Evolutionary conservation across 345 rosid species (phyloP), one percentile per base, ranked within the genome.

Genomic region (Sonneratia alba): DNA sequence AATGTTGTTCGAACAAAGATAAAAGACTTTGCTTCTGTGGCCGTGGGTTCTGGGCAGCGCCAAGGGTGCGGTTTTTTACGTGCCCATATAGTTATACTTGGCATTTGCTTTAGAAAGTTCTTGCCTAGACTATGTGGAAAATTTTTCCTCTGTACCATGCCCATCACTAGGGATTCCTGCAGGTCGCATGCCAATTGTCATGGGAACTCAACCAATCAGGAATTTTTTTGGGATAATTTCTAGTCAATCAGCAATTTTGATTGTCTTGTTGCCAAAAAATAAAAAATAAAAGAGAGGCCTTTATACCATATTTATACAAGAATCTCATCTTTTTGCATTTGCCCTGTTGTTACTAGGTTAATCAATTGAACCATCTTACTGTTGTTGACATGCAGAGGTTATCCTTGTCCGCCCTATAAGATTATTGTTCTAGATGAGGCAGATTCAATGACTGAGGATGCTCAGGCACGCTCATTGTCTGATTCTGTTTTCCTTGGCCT

Each of bases 371-470:
- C 55, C 27, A 49, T 45, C 62, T 56, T 62, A 12, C 32, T 62
- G 15, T 72, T 79, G 24, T 65, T 49, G 18, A 18, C 34, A 12
- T 80, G 61, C 83, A 95, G 99, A 51, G 88, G 81, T 75, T 90
- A 92, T 73, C 99, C 98, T 70, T 92, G 96, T 77, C 99, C 97
- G 22, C 90, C 98, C 0, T 92, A 74, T 79, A 89, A 95, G 86
- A 90, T 95, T 61, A 92, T 92, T 79, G 88, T 95, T 73, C 83
- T 95, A 55, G 98, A 95, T 40, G 96, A 95, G 83, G 96, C 99
- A 70, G 99, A 92, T 87, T 95, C 99, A 45, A 95, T 95, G 97
- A 92, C 97, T 3, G 96, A 95, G 87, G 99, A 95, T 84, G 98
- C 99, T 72, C 99, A 95, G 98, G 98, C 83, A 89, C 70, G 75